phyloP scores from a whole-genome alignment of 192 early-diverging fungal genomes.

The Linnemannia elongata region DNA sequence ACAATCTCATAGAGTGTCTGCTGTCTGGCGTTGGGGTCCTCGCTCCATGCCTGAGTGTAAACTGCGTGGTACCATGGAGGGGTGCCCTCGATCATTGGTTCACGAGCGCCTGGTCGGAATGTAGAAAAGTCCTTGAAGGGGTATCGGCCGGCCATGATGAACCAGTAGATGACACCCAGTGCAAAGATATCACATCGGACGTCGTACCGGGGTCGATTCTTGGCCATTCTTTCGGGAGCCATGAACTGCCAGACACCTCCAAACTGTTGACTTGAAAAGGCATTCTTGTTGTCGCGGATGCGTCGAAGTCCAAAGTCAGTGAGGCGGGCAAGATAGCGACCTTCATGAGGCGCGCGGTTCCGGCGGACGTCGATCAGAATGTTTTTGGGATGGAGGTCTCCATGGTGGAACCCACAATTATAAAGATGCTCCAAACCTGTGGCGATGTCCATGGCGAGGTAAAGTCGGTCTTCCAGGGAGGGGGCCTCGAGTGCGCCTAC shows the following conservation, averaged over 20 bases:
- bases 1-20: constrained; percentile 37
- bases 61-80: constrained; percentile 34
- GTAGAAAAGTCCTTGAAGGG: constrained; percentile 43
- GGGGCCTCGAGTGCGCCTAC: constrained; percentile 21
- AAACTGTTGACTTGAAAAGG: constrained; percentile 51
- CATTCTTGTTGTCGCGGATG: constrained; percentile 35
- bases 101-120: constrained; percentile 33
- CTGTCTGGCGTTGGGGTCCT: constrained; percentile 36
- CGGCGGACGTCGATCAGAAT: constrained; percentile 41
- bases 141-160: constrained; percentile 44
- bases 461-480: constrained; percentile 34
- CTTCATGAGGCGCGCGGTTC: constrained; percentile 17
- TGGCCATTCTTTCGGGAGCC: constrained; percentile 49
- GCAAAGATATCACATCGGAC: constrained; percentile 53
- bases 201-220: constrained; percentile 49
- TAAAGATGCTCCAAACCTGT: constrained; percentile 43
- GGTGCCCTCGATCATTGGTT: constrained; percentile 30
- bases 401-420: constrained; percentile 51
- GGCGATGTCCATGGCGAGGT: constrained; percentile 46
- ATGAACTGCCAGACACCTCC: constrained; percentile 55
- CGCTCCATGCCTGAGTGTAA: constrained; percentile 40
- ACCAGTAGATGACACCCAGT: constrained; percentile 49
- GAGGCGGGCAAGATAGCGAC: constrained; percentile 40
- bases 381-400: constrained; percentile 53
- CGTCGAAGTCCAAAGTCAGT: constrained; percentile 54